Conservation (phyloP, 2,329 filamentous ascomycete genomes). For the Cytospora mali region DNA sequence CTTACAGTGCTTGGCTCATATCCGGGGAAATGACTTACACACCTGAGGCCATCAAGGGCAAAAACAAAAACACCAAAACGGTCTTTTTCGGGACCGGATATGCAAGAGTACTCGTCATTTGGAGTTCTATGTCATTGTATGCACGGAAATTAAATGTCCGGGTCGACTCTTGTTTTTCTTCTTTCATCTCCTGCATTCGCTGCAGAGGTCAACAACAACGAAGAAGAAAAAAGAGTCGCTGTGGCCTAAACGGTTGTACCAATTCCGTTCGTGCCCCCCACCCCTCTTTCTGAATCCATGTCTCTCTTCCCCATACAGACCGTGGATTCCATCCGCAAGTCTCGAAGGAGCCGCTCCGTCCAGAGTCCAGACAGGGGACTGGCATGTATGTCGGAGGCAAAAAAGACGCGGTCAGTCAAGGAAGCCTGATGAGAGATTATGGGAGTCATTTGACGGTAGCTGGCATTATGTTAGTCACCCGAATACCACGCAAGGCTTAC, state of each 20-base stretch:
- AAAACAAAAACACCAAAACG: slow-evolving; percentile 1
- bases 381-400: slow-evolving; percentile 8
- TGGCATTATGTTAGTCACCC: slow-evolving; percentile 10
- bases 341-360: not conserved
- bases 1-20: not conserved
- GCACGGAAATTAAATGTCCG: not conserved
- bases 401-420: not conserved
- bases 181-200: slow-evolving; percentile 4
- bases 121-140: not conserved
- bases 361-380: slow-evolving; percentile 2
- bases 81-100: no score
- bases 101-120: no score
- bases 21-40: not conserved
- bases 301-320: slow-evolving; percentile 11
- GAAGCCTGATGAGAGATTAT: not conserved
- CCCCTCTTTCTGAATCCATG: slow-evolving; percentile 18
- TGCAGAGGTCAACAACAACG: not conserved
- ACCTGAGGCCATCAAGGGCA: not conserved
- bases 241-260: slow-evolving; percentile 3
- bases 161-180: not conserved
- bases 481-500: slow-evolving; percentile 21
- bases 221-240: not conserved
- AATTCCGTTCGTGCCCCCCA: not conserved
- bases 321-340: not conserved
- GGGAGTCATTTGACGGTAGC: slow-evolving; percentile 24